Base-by-base conservation (phyloP, 164 flowering plant genomes). In the Cinnamomum micranthum region DNA sequence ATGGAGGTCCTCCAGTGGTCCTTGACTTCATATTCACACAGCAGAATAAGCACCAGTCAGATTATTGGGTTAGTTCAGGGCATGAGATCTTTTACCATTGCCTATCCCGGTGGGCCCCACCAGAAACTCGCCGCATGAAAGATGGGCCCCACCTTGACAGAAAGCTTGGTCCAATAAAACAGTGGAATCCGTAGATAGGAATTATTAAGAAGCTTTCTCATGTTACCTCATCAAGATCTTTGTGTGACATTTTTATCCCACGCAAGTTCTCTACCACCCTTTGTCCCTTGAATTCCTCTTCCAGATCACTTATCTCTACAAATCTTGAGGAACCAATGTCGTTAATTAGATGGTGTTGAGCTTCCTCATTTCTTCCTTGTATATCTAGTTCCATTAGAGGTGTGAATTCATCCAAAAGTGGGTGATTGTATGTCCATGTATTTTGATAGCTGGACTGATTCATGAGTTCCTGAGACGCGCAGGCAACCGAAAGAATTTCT, bases 401-500 rank as follows among this genome's bases (percentile, higher is more conserved):
- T 12, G 82, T 68, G 68, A 90, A 83, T 60, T 87, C 91, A 67
- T 82, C 76, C 4, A 65, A 69, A 60, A 77, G 68, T 77, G 70
- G 75, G 41, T 69, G 80, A 75, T 79, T 28, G 20, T 15, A 84
- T 28, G 71, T 77, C 88, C 85, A 86, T 11, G 80, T 51, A 27
- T 80, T 80, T 1, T 75, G 64, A 73, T 63, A 4, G 73, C 52
- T 80, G 62, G 85, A 66, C 58, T 81, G 84, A 70, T 83, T 82
- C 14, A 80, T 81, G 20, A 88, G 79, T 68, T 90, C 86, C 33
- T 86, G 89, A 25, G 92, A 88, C 50, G 87, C 92, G 20, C 86
- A 89, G 67, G 94, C 94, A 13, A 86, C 87, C 4, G 96, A 88
- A 70, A 92, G 87, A 41, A 92, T 92, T 74, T 93, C 92, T 35